Base-by-base conservation (phyloP, 257 asterid genomes). In the Phtheirospermum japonicum region DNA sequence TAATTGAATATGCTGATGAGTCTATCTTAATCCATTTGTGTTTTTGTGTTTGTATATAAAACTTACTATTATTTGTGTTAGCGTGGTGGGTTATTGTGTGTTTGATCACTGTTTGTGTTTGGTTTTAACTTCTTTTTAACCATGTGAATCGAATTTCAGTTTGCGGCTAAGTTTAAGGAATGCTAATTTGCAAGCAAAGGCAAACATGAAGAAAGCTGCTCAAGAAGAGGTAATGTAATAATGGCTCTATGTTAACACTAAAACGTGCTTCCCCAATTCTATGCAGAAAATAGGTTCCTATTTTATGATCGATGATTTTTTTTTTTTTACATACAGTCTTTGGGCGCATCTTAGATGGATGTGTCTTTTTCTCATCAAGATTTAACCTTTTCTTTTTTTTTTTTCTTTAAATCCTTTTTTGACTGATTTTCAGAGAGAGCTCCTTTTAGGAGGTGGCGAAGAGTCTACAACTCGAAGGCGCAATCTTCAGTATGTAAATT, bases 371-470 rank as follows among this genome's bases (percentile, higher is more conserved):
- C 11, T 48, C 11, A 10, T 40, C 14, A 40, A 40, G 48, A 40
- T 48, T 17, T 48, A 36, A 36, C 9, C 9, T 36, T 6, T 36
- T 36, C n/a, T n/a, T n/a, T n/a, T n/a, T n/a, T n/a, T n/a, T n/a
- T n/a, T n/a, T n/a, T n/a, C n/a, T n/a, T n/a, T 6, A 6, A 36
- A 9, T 10, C 12, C 4, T 18, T 66, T n/a, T 56, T 58, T 30
- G 40, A 54, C 63, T 71, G 63, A 53, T 45, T 76, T 73, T 45
- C 86, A 89, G 99, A 81, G 99, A 73, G 91, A 86, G 79, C 91
- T 89, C 59, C 96, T 92, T 64, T 70, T 92, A 75, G 99, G 99
- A 67, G 96, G 96, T 71, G 99, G 99, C 34, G 94, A 77, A 79
- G 99, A 92, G 75, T 92, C 99, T 50, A 92, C 97, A 43, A 72